Evolutionary conservation across 163 green algal genomes (phyloP).

Genomic region (Prototheca wickerhamii): DNA sequence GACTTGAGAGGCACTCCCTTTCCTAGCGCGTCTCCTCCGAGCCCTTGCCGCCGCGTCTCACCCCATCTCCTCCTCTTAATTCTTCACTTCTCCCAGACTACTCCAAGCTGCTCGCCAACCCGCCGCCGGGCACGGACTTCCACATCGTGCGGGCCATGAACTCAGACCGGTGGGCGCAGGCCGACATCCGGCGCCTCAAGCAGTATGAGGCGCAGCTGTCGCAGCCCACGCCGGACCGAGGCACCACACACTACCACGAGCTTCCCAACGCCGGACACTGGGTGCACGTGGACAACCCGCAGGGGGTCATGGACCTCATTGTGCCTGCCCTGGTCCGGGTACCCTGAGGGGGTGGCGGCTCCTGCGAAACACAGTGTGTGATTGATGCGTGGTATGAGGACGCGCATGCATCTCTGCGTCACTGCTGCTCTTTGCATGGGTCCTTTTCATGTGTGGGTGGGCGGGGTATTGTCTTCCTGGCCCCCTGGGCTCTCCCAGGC

Average conservation of each 20-base stretch:
- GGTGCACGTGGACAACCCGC: slow-evolving; percentile 73
- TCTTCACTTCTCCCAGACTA: slow-evolving; percentile 1
- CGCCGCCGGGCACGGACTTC: slow-evolving; percentile 32
- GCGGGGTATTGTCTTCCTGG: too few relatives aligned
- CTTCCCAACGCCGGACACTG: slow-evolving; percentile 68
- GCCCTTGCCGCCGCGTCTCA: too few relatives aligned
- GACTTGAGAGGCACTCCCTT: too few relatives aligned
- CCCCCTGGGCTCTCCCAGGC: too few relatives aligned
- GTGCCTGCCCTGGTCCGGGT: slow-evolving; percentile 22
- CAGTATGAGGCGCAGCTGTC: slow-evolving; percentile 17
- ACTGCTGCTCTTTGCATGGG: too few relatives aligned
- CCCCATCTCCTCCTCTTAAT: neutral
- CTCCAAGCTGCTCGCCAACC: slow-evolving; percentile 20
- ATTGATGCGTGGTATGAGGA: too few relatives aligned
- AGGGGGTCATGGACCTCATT: slow-evolving; percentile 55
- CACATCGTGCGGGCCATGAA: slow-evolving; percentile 51
- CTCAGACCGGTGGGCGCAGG: slow-evolving; percentile 37
- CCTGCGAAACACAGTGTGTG: too few relatives aligned
- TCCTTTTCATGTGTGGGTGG: too few relatives aligned
- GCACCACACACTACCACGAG: slow-evolving; percentile 28
- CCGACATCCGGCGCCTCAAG: neutral
- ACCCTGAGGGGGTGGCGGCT: too few relatives aligned
- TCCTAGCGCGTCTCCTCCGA: too few relatives aligned
- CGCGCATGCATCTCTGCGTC: too few relatives aligned
- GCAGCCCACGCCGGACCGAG: neutral